Percentiles rank a stretch among this genome's conserved stretches.
Conservation (phyloP, 148 eudicot genomes). For the Nyssa sinensis region DNA sequence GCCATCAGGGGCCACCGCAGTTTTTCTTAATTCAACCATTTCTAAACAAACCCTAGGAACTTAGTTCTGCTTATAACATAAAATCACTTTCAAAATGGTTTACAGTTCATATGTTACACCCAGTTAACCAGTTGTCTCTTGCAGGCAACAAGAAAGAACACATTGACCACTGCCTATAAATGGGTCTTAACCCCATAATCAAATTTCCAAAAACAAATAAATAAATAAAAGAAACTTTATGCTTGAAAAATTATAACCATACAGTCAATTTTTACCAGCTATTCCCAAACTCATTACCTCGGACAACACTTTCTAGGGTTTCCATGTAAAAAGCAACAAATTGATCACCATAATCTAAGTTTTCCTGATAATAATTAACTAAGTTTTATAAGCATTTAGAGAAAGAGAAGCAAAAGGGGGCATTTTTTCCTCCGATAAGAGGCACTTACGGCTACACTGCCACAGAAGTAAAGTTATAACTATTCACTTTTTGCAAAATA, state of each 20-base stretch:
- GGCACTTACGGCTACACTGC: neutral
- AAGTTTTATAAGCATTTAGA: neutral
- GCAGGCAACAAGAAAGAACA: slow-evolving; percentile 3
- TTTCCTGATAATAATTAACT: too few relatives aligned
- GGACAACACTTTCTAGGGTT: neutral
- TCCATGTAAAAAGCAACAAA: neutral
- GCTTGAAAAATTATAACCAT: neutral
- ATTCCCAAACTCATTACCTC: neutral
- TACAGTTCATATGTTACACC: neutral
- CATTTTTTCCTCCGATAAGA: neutral
- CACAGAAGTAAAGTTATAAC: neutral
- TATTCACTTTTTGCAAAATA: neutral
- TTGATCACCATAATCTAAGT: neutral
- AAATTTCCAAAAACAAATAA: too few relatives aligned
- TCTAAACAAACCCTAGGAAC: neutral
- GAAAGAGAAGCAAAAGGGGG: neutral
- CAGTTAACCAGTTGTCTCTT: neutral
- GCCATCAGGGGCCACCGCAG: too few relatives aligned
- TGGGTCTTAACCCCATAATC: slow-evolving; percentile 4
- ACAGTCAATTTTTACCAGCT: neutral
- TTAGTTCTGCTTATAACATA: neutral
- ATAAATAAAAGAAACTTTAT: neutral
- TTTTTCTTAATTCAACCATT: neutral
- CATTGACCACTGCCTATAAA: neutral
- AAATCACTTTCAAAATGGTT: neutral